These are phyloP conservation scores for Alternaria incomplexa DNA, from an alignment of 2,329 filamentous ascomycete genomes.

Conservation along the genomic window DNA sequence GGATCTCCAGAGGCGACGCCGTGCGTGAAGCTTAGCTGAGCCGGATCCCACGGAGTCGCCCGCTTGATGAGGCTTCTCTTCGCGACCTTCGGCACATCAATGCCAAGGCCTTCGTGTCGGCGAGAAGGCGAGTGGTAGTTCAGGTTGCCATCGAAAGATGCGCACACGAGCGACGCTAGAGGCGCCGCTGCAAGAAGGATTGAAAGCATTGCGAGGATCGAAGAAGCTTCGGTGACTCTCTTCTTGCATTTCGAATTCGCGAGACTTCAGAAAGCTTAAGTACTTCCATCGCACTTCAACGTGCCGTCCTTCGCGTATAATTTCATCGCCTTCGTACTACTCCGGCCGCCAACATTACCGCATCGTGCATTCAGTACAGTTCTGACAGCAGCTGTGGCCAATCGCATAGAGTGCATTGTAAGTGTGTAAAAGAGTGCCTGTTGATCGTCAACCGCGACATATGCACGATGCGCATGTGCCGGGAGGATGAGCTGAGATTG, in stretches of 20 bases:
- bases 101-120: constrained; percentile 67
- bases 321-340: neutral
- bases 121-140: constrained; percentile 72
- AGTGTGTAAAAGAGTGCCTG: constrained; percentile 14
- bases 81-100: constrained; percentile 65
- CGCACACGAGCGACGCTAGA: constrained; percentile 21
- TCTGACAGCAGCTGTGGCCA: neutral
- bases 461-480: constrained; percentile 20
- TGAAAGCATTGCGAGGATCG: constrained; percentile 16
- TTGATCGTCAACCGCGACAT: constrained; percentile 14
- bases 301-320: neutral
- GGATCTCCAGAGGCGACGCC: constrained; percentile 59
- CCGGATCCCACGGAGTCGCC: constrained; percentile 47
- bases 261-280: neutral
- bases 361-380: constrained; percentile 1
- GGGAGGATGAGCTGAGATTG: constrained; percentile 9
- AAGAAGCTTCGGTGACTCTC: neutral
- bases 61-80: constrained; percentile 53
- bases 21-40: constrained; percentile 42
- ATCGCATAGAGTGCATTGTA: constrained; percentile 6
- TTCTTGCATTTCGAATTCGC: neutral
- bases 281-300: neutral
- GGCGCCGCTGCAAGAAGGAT: constrained; percentile 20
- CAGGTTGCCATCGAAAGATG: constrained; percentile 56
- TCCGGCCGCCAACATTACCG: neutral